Percentiles rank a stretch among this genome's conserved stretches.
These are phyloP conservation scores for Monilinia vaccinii-corymbosi DNA, from an alignment of 2,329 filamentous ascomycete genomes.

Conservation along the genomic window DNA sequence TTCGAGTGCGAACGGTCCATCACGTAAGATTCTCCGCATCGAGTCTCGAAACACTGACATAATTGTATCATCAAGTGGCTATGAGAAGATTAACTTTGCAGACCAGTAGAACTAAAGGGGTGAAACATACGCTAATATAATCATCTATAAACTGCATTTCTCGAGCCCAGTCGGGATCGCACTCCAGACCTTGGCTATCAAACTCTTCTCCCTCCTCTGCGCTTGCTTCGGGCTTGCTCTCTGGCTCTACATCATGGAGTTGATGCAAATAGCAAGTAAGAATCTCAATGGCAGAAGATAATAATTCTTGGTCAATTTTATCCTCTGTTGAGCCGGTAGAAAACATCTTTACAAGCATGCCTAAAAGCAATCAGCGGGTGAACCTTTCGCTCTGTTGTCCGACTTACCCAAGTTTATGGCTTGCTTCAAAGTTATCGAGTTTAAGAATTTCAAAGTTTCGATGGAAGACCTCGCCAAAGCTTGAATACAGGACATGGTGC, in stretches of 20 bases:
- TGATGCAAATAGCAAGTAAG: neutral
- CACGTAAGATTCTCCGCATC: slow-evolving; percentile 13
- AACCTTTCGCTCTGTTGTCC: neutral
- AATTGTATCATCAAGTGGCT: slow-evolving; percentile 19
- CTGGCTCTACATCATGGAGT: neutral
- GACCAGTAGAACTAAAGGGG: neutral
- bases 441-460: slow-evolving; percentile 14
- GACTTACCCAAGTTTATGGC: slow-evolving; percentile 21
- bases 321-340: slow-evolving; percentile 2
- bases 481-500: slow-evolving; percentile 17
- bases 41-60: slow-evolving; percentile 11
- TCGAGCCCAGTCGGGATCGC: slow-evolving; percentile 16
- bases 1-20: neutral
- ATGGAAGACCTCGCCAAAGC: slow-evolving; percentile 13
- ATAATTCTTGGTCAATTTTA: slow-evolving; percentile 3
- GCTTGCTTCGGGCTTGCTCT: slow-evolving; percentile 11
- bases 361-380: slow-evolving; percentile 6
- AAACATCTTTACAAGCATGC: slow-evolving; percentile 7
- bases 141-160: slow-evolving; percentile 21
- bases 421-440: slow-evolving; percentile 15
- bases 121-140: slow-evolving; percentile 15
- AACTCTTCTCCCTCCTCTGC: slow-evolving; percentile 16
- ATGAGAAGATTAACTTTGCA: slow-evolving; percentile 10
- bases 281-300: slow-evolving; percentile 1
- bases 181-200: slow-evolving; percentile 22